phyloP scores from a whole-genome alignment of 495 filamentous ascomycete species.

The Hyaloscypha hepaticicola region DNA sequence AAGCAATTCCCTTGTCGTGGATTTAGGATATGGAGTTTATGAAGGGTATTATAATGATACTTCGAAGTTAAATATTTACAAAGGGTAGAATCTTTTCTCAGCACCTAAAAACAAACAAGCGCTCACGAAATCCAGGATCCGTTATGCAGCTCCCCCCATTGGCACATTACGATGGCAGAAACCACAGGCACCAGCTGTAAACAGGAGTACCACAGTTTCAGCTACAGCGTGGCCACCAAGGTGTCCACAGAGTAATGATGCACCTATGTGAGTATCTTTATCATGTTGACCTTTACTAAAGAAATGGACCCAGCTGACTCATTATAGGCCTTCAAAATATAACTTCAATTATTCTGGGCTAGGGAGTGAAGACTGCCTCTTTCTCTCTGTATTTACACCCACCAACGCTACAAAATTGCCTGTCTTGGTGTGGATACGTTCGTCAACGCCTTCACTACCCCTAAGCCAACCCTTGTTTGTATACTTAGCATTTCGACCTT shows the following conservation, averaged over 20 bases:
- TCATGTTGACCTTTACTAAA: too few species aligned
- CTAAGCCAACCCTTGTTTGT: too few species aligned
- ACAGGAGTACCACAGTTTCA: neutral
- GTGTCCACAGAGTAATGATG: constrained; percentile 7
- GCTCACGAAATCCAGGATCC: constrained; percentile 34
- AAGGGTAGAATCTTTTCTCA: neutral
- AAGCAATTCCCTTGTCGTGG: too few species aligned
- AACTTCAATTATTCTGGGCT: constrained; percentile 1
- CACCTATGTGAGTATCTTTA: too few species aligned
- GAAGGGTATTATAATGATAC: neutral
- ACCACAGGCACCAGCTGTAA: constrained; percentile 26
- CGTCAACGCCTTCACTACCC: too few species aligned
- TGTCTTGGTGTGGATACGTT: constrained; percentile 35
- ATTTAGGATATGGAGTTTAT: constrained; percentile 11
- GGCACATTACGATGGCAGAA: constrained; percentile 42
- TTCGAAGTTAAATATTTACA: neutral
- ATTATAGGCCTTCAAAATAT: too few species aligned
- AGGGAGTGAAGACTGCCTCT: constrained; percentile 50
- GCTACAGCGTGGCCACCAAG: neutral
- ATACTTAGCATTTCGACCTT: too few species aligned
- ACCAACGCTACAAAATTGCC: constrained; percentile 41
- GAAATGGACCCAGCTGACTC: too few species aligned
- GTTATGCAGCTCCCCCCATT: constrained; percentile 44
- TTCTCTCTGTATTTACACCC: constrained; percentile 43
- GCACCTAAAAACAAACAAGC: too few species aligned